Conservation (phyloP, 2,329 filamentous ascomycete species). For the Fusarium buharicum region DNA sequence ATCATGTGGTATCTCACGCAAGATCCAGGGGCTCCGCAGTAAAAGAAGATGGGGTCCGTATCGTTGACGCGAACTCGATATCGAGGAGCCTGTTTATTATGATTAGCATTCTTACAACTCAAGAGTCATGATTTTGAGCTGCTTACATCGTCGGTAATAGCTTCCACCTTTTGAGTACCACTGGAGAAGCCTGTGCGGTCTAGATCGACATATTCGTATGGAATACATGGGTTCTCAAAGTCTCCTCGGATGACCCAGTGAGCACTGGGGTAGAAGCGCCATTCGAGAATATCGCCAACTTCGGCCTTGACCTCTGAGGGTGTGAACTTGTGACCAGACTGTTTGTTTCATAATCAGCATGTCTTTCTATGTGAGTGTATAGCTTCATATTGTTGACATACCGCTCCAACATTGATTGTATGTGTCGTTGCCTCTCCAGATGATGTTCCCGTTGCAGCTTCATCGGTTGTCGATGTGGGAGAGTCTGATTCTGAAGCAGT, state of each 20-base stretch:
- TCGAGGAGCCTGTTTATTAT: constrained; percentile 52
- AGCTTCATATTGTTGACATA: constrained; percentile 12
- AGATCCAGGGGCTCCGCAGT: constrained; percentile 73
- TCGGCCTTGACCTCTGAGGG: constrained; percentile 47
- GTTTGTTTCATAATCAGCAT: constrained; percentile 14
- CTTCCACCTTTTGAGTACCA: constrained; percentile 58
- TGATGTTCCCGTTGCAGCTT: constrained; percentile 32
- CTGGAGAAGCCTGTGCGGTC: constrained; percentile 65
- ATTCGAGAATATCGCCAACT: constrained; percentile 64
- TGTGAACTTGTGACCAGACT: constrained; percentile 49
- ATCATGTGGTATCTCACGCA: constrained; percentile 77
- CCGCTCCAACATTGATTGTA: constrained; percentile 44
- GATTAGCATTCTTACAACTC: constrained; percentile 11
- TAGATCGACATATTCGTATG: constrained; percentile 63
- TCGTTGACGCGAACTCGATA: constrained; percentile 64
- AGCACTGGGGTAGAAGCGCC: constrained; percentile 70
- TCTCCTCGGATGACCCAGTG: constrained; percentile 72
- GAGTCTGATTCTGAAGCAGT: constrained; percentile 7
- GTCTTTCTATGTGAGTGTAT: background rate
- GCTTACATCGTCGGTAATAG: constrained; percentile 59
- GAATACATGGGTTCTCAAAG: constrained; percentile 70
- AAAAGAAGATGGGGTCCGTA: constrained; percentile 73
- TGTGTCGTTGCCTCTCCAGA: constrained; percentile 36
- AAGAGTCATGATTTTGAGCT: background rate
- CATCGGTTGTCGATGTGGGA: constrained; percentile 28